Conservation (phyloP, 208 protist genomes). For the Jaenimonas drosophilae region DNA sequence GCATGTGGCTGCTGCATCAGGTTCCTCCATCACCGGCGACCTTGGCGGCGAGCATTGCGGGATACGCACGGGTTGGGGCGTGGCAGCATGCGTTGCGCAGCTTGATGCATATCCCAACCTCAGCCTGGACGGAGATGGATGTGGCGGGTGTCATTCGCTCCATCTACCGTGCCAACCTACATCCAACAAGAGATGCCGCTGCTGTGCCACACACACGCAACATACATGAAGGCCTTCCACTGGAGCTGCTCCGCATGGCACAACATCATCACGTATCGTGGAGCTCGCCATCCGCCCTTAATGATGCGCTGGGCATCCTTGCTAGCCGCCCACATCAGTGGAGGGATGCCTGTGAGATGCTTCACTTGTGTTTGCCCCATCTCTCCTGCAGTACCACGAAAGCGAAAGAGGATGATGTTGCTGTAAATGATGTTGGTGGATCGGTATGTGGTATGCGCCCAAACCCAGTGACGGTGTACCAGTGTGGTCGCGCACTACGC, state of each 20-base stretch:
- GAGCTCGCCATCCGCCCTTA: conserved; percentile 40
- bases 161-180: conserved; percentile 27
- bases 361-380: too few relatives aligned
- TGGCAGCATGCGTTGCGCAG: conserved; percentile 26
- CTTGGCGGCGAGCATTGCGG: conserved; percentile 8
- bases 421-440: too few relatives aligned
- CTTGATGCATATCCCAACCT: conserved; percentile 16
- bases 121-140: conserved; percentile 57
- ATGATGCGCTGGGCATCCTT: conserved; percentile 47
- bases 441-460: too few relatives aligned
- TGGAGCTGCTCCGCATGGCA: conserved; percentile 1
- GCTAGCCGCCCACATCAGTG: conserved; percentile 13
- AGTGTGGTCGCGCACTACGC: conserved; percentile 28
- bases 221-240: too few relatives aligned
- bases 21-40: conserved; percentile 6
- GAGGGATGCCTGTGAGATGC: conserved; percentile 31
- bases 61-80: conserved; percentile 10
- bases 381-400: too few relatives aligned
- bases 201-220: too few relatives aligned
- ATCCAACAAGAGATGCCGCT: too few relatives aligned
- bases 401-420: too few relatives aligned
- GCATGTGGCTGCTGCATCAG: conserved; percentile 6
- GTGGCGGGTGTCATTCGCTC: conserved; percentile 27
- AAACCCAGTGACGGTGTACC: conserved; percentile 54
- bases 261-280: conserved; percentile 7